These are phyloP conservation scores for Pythium dissotocum DNA, from an alignment of 352 stramenopile genomes.

Conservation along the genomic window DNA sequence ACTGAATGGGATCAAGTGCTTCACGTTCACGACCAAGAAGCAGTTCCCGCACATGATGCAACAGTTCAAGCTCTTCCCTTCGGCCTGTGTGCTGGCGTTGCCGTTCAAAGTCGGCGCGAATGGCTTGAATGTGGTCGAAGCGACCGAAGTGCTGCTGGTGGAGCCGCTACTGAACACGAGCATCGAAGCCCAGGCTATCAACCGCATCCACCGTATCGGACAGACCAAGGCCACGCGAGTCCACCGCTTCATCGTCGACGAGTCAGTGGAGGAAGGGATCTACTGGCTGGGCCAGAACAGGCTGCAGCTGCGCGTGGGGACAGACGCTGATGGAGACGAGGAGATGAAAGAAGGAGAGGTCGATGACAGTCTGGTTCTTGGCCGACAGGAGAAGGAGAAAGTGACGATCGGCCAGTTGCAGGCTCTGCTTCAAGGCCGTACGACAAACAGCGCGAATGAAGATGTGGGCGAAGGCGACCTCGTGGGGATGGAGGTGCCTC, in stretches of 20 bases:
- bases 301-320: not conserved
- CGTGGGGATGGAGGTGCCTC: not conserved
- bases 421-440: slow-evolving; percentile 37
- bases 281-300: slow-evolving; percentile 47
- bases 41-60: slow-evolving; percentile 43
- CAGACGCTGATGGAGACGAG: not conserved
- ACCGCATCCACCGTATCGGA: slow-evolving; percentile 90
- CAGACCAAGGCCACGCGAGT: slow-evolving; percentile 84
- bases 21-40: slow-evolving; percentile 64
- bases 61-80: slow-evolving; percentile 53
- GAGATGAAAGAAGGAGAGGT: slow-evolving; percentile 21
- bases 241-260: slow-evolving; percentile 87
- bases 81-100: slow-evolving; percentile 67
- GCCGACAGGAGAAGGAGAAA: slow-evolving; percentile 54
- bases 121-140: slow-evolving; percentile 91
- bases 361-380: slow-evolving; percentile 38
- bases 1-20: slow-evolving; percentile 64
- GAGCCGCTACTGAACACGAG: slow-evolving; percentile 87
- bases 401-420: slow-evolving; percentile 57
- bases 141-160: slow-evolving; percentile 91
- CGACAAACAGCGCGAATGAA: not conserved
- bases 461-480: not conserved
- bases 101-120: slow-evolving; percentile 90
- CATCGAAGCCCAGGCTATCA: slow-evolving; percentile 89
- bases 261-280: slow-evolving; percentile 91